Evolutionary conservation across 228 moss, liverwort and hornwort genomes (phyloP), one percentile per base, ranked within the genome.

Genomic region (Sphagnum magellanicum): DNA sequence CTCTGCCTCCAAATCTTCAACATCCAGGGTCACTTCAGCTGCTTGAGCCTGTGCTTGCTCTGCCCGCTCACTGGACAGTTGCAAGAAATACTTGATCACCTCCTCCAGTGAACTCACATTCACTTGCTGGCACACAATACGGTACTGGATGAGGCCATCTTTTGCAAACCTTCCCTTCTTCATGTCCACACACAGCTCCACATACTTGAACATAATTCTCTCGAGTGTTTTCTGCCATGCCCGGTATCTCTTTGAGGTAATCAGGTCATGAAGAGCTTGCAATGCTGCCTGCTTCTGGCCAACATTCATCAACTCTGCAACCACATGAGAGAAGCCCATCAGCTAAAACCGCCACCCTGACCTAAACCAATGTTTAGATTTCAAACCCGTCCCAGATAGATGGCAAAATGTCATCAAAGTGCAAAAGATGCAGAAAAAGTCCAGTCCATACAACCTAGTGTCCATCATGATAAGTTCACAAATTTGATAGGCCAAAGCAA

Each of bases 141-240:
- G 90, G 70, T 98, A 98, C 80, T 98, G 98, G 57, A 98, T 98
- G 7, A 98, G 98, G 0, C 98, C 98, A 71, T 98, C 98, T 67
- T 97, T 98, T 49, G 98, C 98, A 73, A 98, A 98, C 73, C 98
- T 85, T 55, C 94, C 85, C 84, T 98, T 98, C 73, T 93, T 98
- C 98, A 98, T 98, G 67, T 98, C 98, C 81, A 94, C 98, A 61
- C 98, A 98, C 0, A 98, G 85, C 75, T 98, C 98, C 75, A 98
- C 98, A 48, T 98, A 98, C 73, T 98, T 98, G 90, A 98, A 98
- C 98, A 98, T 98, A 16, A 98, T 98, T 81, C 83, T 90, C 74
- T 98, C 98, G 1, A 98, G 78, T 6, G 98, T 89, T 70, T 98
- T 98, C 86, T 98, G 98, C 98, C 98, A 98, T 83, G 92, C 87